phyloP scores from a whole-genome alignment of 345 rosid genomes.

The Kandelia obovata region DNA sequence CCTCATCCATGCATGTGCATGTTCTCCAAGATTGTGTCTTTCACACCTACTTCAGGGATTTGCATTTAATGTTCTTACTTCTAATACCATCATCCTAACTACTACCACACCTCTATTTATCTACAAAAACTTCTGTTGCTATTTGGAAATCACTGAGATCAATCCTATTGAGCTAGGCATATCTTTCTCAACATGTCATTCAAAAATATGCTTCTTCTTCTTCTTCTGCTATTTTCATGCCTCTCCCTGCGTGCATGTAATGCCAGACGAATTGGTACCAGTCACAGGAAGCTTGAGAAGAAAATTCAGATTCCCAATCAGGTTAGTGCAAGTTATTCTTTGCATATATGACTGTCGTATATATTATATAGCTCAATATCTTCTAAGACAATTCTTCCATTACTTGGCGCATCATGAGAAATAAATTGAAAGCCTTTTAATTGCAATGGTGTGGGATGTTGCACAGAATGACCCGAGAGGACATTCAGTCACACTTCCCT shows the following conservation, averaged over 20 bases:
- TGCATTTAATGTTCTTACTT: slow-evolving; percentile 45
- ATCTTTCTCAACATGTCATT: slow-evolving; percentile 28
- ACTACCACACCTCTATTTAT: not conserved
- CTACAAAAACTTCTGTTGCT: not conserved
- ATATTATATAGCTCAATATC: too few species aligned
- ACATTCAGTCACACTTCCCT: slow-evolving; percentile 12
- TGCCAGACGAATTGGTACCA: slow-evolving; percentile 37
- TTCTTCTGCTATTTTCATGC: slow-evolving; percentile 36
- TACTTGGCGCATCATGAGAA: not conserved
- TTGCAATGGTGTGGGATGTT: not conserved
- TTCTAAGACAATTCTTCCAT: not conserved
- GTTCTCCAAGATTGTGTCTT: slow-evolving; percentile 34
- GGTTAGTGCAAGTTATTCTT: slow-evolving; percentile 16
- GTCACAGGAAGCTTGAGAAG: slow-evolving; percentile 11
- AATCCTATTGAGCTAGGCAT: not conserved
- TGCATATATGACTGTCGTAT: not conserved
- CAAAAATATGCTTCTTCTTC: slow-evolving; percentile 4
- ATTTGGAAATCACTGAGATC: not conserved
- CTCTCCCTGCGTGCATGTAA: slow-evolving; percentile 40
- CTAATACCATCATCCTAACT: slow-evolving; percentile 16
- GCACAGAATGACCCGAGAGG: slow-evolving; percentile 14
- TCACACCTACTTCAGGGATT: slow-evolving; percentile 15
- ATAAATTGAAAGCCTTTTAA: not conserved
- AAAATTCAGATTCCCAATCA: slow-evolving; percentile 24
- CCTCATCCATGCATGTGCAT: slow-evolving; percentile 53